Base-by-base conservation (phyloP, 257 asterid species). In the Scutellaria galericulata region DNA sequence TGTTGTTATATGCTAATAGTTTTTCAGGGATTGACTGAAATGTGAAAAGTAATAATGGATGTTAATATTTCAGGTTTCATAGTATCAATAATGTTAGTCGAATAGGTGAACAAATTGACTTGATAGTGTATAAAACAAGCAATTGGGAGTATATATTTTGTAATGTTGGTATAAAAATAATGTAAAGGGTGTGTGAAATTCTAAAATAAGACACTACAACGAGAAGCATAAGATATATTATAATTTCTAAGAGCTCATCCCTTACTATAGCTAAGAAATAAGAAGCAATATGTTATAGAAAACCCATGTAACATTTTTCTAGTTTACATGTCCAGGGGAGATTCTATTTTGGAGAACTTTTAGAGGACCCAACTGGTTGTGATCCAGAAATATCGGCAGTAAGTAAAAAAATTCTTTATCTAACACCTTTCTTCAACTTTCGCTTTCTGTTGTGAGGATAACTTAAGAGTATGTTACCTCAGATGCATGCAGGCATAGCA, bases 401-500 rank as follows among this genome's bases (percentile, higher is more conserved):
- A 85, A 84, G 75, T 77, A 67, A 77, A 67, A 35, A 63, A 40
- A 9, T 15, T 0, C 69, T 67, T 75, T 45, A 66, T 66, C 70
- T 63, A 52, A 62, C 67, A 59, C 22, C 52, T 61, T 53, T 72
- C 47, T 66, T 7, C 48, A 72, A 57, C 45, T 69, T 81, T 13
- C 60, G 50, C 59, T 14, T 53, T 57, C 73, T 70, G 18, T 56
- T 56, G 51, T 67, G 78, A 70, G 68, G 57, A 48, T 47, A 18
- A 72, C 83, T 79, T 75, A 70, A 66, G 58, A 51, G 64, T 75
- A 65, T 77, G 81, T 73, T 74, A 75, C 78, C 82, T 81, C 95
- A 95, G 99, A 74, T 92, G 91, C 99, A 95, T 83, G 92, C 96
- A 70, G 96, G 89, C 75, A 84, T 95, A 80, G 98, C 99, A 39